Conservation (phyloP, 352 stramenopile species). For the Globisporangium emineosum region DNA sequence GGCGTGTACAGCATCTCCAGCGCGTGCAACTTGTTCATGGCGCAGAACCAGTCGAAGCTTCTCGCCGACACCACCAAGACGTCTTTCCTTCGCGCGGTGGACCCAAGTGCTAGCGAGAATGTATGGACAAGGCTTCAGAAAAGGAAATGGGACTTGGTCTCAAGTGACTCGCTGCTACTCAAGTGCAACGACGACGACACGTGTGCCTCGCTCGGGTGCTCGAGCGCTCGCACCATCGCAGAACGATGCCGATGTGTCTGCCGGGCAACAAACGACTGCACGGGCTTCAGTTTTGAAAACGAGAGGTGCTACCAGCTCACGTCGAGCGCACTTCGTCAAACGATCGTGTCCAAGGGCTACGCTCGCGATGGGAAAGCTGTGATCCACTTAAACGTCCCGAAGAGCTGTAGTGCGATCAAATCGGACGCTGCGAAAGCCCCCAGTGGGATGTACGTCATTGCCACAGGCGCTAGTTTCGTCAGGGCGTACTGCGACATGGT, state of each 20-base stretch:
- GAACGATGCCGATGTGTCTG: slow-evolving; percentile 53
- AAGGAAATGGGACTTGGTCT: slow-evolving; percentile 31
- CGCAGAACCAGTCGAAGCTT: slow-evolving; percentile 22
- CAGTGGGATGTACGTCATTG: slow-evolving; percentile 43
- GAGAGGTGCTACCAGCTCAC: slow-evolving; percentile 40
- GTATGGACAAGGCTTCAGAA: slow-evolving; percentile 37
- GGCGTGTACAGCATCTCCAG: slow-evolving; percentile 29
- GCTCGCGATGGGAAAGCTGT: slow-evolving; percentile 19
- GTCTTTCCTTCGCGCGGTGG: slow-evolving; percentile 25
- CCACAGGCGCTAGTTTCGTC: slow-evolving; percentile 36
- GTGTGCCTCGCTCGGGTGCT: slow-evolving; percentile 31
- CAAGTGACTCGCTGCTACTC: slow-evolving; percentile 30
- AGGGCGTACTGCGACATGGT: slow-evolving; percentile 57
- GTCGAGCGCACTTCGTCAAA: slow-evolving; percentile 34
- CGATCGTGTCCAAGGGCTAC: slow-evolving; percentile 28
- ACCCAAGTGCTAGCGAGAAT: slow-evolving; percentile 30
- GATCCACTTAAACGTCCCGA: slow-evolving; percentile 56
- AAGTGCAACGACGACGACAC: slow-evolving; percentile 23
- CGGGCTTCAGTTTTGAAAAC: slow-evolving; percentile 39
- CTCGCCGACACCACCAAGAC: slow-evolving; percentile 24
- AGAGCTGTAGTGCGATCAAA: slow-evolving; percentile 56
- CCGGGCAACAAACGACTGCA: slow-evolving; percentile 25
- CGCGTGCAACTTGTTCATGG: slow-evolving; percentile 49
- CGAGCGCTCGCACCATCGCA: slow-evolving; percentile 26
- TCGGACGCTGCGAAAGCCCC: slow-evolving; percentile 21